These are phyloP conservation scores for Diaporthe sp. DNA, from an alignment of 2,329 filamentous ascomycete genomes.

Conservation along the genomic window DNA sequence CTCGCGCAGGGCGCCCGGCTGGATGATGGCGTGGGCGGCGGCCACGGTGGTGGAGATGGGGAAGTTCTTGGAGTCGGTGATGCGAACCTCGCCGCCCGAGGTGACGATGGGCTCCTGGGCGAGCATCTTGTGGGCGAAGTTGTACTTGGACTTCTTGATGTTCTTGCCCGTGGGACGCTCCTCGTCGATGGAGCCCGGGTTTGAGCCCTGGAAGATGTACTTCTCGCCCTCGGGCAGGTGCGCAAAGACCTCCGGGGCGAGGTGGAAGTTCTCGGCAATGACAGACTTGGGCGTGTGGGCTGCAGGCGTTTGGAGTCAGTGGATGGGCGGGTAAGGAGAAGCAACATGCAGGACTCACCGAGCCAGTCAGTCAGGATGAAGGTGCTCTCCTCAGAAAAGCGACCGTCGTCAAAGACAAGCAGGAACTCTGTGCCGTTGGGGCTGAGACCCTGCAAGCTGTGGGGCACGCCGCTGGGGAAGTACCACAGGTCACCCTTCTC, in stretches of 20 bases:
- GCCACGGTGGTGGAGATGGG: slow-evolving; percentile 80
- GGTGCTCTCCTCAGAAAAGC: slow-evolving; percentile 74
- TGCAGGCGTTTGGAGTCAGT: slow-evolving; percentile 43
- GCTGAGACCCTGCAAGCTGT: slow-evolving; percentile 80
- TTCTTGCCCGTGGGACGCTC: slow-evolving; percentile 73
- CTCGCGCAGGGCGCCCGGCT: slow-evolving; percentile 80
- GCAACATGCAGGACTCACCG: slow-evolving; percentile 55
- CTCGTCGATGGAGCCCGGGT: slow-evolving; percentile 74
- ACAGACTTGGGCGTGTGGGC: slow-evolving; percentile 81
- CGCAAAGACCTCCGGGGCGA: slow-evolving; percentile 78
- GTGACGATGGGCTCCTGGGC: slow-evolving; percentile 76
- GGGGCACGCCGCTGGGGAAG: slow-evolving; percentile 83
- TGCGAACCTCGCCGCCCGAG: slow-evolving; percentile 79
- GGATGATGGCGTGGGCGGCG: slow-evolving; percentile 78
- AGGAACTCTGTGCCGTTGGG: slow-evolving; percentile 70
- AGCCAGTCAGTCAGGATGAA: slow-evolving; percentile 83
- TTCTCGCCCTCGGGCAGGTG: slow-evolving; percentile 77
- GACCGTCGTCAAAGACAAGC: slow-evolving; percentile 64
- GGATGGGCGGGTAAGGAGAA: too few species aligned
- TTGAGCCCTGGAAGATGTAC: slow-evolving; percentile 82
- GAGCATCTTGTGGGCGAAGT: slow-evolving; percentile 81
- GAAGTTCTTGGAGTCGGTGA: slow-evolving; percentile 83
- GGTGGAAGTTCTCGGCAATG: slow-evolving; percentile 81
- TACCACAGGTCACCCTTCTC: slow-evolving; percentile 86
- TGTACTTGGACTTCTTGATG: slow-evolving; percentile 76